Evolutionary conservation across 768 basidiomycete species (phyloP).

Genomic region (Nidularia sp.): DNA sequence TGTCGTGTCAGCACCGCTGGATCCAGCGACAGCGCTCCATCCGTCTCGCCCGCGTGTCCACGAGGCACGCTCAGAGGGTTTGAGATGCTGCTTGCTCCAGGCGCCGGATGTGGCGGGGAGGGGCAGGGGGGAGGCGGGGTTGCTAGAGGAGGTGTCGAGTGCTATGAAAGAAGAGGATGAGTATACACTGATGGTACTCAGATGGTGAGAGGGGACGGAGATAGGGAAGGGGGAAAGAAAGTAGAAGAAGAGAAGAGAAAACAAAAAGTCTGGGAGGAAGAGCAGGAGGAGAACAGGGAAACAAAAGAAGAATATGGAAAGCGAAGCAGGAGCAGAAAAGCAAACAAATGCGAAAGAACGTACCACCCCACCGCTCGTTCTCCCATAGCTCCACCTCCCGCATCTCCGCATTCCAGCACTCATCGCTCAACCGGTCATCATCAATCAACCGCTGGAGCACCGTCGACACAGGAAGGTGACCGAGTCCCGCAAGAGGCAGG

Average conservation of each 20-base stretch:
- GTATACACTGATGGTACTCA: not conserved
- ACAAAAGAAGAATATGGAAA: not conserved
- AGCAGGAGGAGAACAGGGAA: not conserved
- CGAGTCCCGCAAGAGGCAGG: not conserved
- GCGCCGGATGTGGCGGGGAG: constrained; percentile 10
- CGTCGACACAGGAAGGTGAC: constrained; percentile 11
- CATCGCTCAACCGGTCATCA: constrained; percentile 61
- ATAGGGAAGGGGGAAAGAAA: not conserved
- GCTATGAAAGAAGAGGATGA: not conserved
- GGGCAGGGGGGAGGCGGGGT: constrained; percentile 1
- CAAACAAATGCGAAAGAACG: not conserved
- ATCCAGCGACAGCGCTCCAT: constrained; percentile 52
- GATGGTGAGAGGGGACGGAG: not conserved
- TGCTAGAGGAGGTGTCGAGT: not conserved
- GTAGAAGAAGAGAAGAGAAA: not conserved
- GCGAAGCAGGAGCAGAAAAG: not conserved
- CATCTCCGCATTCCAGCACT: constrained; percentile 61
- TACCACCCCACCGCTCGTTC: constrained; percentile 61
- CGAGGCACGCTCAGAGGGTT: constrained; percentile 44
- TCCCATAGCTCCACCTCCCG: constrained; percentile 75
- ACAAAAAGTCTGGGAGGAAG: not conserved
- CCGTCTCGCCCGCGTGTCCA: constrained; percentile 75
- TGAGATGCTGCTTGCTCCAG: constrained; percentile 43
- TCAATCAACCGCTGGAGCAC: constrained; percentile 44
- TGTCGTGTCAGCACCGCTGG: constrained; percentile 34